Evolutionary conservation across 169 alveolate genomes (phyloP).

Genomic region (Cryptosporidium tyzzeri): DNA sequence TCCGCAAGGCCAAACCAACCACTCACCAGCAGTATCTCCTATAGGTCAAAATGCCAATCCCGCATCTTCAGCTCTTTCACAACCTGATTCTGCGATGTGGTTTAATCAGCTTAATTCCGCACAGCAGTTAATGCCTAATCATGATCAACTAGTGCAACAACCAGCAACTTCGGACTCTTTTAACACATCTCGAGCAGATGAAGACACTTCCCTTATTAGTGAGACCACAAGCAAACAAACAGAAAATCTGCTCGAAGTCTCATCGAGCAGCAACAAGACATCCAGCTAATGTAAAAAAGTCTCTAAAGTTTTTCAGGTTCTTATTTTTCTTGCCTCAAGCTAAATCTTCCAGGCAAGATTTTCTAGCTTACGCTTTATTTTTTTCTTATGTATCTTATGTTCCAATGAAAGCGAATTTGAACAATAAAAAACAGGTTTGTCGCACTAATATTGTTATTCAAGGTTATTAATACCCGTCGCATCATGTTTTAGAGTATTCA

Average conservation of each 20-base stretch:
- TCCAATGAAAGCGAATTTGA: not conserved
- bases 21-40: conserved; percentile 21
- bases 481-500: conserved; percentile 3
- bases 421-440: conserved; percentile 6
- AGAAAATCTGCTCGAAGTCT: conserved; percentile 58
- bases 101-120: conserved; percentile 3
- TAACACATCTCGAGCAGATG: conserved; percentile 11
- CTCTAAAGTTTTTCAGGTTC: not conserved
- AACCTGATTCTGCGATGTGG: not conserved
- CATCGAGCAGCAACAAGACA: conserved; percentile 70
- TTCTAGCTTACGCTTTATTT: conserved; percentile 31
- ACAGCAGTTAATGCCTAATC: not conserved
- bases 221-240: conserved; percentile 37
- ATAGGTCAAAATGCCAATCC: not conserved
- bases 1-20: conserved; percentile 6
- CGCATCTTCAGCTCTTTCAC: not conserved
- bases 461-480: not conserved
- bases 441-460: not conserved
- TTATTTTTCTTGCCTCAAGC: not conserved
- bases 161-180: conserved; percentile 4
- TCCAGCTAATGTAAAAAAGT: conserved; percentile 10
- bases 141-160: conserved; percentile 20
- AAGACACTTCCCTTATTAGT: not conserved
- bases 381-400: not conserved
- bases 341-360: not conserved